phyloP scores from a whole-genome alignment of 106 monocot species.

The Ottelia alismoides region DNA sequence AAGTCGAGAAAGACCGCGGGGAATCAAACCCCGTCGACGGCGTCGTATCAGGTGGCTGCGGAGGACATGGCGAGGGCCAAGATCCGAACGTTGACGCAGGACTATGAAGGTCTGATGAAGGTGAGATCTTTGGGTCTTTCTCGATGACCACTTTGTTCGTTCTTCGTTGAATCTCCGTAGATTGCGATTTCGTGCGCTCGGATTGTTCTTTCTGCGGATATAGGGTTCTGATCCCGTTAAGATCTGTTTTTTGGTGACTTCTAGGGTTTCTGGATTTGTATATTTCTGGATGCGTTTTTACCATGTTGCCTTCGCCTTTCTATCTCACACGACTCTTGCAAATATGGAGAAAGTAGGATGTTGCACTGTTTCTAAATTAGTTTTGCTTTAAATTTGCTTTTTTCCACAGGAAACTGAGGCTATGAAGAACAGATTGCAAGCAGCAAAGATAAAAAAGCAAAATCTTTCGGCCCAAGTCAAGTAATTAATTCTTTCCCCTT shows the following conservation, averaged over 20 bases:
- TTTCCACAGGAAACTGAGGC: slow-evolving; percentile 10
- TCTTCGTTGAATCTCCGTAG: too few species aligned
- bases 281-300: too few species aligned
- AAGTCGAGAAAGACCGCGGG: slow-evolving; percentile 2
- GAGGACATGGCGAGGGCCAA: slow-evolving; percentile 8
- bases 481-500: background rate
- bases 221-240: background rate
- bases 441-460: slow-evolving; percentile 1
- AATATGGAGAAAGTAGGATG: too few species aligned
- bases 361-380: too few species aligned
- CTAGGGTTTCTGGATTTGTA: too few species aligned
- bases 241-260: too few species aligned
- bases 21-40: background rate
- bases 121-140: slow-evolving; percentile 15
- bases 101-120: slow-evolving; percentile 14
- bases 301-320: too few species aligned
- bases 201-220: background rate
- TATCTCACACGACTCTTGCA: too few species aligned
- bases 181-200: too few species aligned
- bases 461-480: slow-evolving; percentile 11
- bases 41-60: slow-evolving; percentile 1
- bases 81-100: slow-evolving; percentile 1
- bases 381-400: too few species aligned
- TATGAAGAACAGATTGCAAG: slow-evolving; percentile 5
- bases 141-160: too few species aligned